A percentile compares a stretch with the other conserved stretches of the same genome.
Conservation (phyloP, 345 rosid species). For the Noccaea caerulescens region DNA sequence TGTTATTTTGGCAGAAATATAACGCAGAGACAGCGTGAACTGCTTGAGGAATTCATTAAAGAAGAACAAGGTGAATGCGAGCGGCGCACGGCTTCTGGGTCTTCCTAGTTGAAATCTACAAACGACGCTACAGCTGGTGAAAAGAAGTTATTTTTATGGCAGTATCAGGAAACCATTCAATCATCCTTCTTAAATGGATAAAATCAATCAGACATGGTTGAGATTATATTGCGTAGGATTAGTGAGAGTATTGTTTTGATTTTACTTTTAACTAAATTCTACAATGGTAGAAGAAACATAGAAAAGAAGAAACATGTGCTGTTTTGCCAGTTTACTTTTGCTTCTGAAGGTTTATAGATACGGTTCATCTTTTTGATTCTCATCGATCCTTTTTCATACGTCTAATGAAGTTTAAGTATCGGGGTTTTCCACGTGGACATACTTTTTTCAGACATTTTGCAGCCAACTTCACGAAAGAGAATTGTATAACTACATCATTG, state of each 20-base stretch:
- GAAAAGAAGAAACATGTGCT: conserved; percentile 16
- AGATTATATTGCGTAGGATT: conserved; percentile 28
- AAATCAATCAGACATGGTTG: conserved; percentile 30
- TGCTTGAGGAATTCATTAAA: conserved; percentile 89
- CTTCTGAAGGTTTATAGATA: not conserved
- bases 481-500: not conserved
- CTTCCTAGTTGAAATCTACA: conserved; percentile 56
- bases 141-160: conserved; percentile 13
- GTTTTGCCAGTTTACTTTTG: conserved; percentile 17
- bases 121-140: not conserved
- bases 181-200: conserved; percentile 11
- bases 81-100: conserved; percentile 76
- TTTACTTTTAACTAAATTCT: conserved; percentile 11
- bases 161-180: not conserved
- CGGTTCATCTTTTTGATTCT: conserved; percentile 11
- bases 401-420: not conserved
- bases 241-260: conserved; percentile 32
- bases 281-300: not conserved
- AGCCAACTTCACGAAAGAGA: conserved; percentile 9
- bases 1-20: conserved; percentile 55
- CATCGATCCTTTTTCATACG: not conserved
- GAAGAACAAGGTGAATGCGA: conserved; percentile 83
- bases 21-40: conserved; percentile 81
- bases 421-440: not conserved
- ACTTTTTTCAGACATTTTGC: not conserved